phyloP scores from a whole-genome alignment of 169 alveolate species.

The Cryptosporidium tyzzeri region DNA sequence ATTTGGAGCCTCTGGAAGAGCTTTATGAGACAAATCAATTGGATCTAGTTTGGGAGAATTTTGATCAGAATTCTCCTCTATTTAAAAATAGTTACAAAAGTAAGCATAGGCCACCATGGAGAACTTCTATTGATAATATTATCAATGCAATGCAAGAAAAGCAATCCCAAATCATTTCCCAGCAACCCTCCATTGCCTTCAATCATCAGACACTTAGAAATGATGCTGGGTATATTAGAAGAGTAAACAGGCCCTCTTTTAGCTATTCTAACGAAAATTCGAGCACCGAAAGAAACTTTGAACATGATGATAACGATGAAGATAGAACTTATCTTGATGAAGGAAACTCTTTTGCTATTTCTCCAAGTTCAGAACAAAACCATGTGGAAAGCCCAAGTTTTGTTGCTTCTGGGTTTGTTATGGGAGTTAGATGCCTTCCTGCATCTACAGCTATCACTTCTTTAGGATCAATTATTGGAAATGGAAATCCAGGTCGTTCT shows the following conservation, averaged over 20 bases:
- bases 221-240: background rate
- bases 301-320: background rate
- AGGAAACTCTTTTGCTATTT: background rate
- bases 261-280: background rate
- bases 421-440: conserved; percentile 72
- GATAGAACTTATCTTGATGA: background rate
- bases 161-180: conserved; percentile 18
- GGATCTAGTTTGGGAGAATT: conserved; percentile 9
- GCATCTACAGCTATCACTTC: conserved; percentile 54
- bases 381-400: conserved; percentile 62
- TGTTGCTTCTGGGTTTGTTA: conserved; percentile 73
- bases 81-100: conserved; percentile 24
- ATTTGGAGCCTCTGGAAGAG: conserved; percentile 8
- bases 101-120: conserved; percentile 69
- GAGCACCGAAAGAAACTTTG: background rate
- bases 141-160: conserved; percentile 47
- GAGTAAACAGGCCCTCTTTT: background rate
- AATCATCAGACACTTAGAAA: conserved; percentile 6
- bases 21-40: conserved; percentile 16
- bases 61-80: conserved; percentile 52
- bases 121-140: conserved; percentile 59
- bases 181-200: conserved; percentile 49
- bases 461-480: conserved; percentile 50
- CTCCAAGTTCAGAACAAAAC: background rate
- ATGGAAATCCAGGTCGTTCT: background rate